A percentile compares a stretch with the other conserved stretches of the same genome.
Evolutionary conservation across 306 rosid genomes (phyloP).

Genomic region (Prunus mume): DNA sequence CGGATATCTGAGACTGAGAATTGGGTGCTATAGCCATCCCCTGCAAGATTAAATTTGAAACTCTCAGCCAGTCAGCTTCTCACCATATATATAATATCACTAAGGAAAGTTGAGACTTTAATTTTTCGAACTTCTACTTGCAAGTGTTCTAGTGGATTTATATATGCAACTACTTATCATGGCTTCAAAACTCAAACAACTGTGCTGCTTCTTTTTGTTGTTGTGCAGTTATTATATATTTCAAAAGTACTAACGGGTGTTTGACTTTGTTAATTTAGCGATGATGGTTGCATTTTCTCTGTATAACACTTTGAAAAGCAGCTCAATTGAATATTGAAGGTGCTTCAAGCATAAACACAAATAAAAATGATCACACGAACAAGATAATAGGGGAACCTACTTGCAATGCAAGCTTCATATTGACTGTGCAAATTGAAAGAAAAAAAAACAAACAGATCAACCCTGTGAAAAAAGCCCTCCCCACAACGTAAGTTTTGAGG

Average conservation of each 20-base stretch:
- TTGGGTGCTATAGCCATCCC: background rate
- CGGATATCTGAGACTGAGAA: background rate
- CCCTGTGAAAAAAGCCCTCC: background rate
- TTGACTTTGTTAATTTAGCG: conserved; percentile 7
- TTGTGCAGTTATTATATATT: background rate
- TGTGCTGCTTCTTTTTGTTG: background rate
- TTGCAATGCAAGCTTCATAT: background rate
- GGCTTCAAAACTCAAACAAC: background rate
- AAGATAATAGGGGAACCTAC: background rate
- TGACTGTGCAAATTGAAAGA: background rate
- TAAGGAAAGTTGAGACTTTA: background rate
- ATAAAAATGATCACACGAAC: background rate
- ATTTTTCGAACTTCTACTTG: background rate
- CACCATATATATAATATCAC: no score
- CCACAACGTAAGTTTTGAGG: background rate
- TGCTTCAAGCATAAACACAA: conserved; percentile 8
- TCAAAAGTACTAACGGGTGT: conserved; percentile 1
- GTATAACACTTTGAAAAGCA: conserved; percentile 1
- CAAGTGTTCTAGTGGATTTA: background rate
- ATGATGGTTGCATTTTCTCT: conserved; percentile 6
- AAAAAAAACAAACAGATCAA: background rate
- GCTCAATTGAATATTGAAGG: background rate
- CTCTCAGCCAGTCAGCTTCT: no score
- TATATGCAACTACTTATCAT: background rate
- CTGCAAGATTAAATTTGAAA: background rate